Percentiles rank a stretch among this genome's conserved stretches.
These are phyloP conservation scores for Arxiozyma bovina DNA, from an alignment of 1,139 yeast genomes.

Conservation along the genomic window DNA sequence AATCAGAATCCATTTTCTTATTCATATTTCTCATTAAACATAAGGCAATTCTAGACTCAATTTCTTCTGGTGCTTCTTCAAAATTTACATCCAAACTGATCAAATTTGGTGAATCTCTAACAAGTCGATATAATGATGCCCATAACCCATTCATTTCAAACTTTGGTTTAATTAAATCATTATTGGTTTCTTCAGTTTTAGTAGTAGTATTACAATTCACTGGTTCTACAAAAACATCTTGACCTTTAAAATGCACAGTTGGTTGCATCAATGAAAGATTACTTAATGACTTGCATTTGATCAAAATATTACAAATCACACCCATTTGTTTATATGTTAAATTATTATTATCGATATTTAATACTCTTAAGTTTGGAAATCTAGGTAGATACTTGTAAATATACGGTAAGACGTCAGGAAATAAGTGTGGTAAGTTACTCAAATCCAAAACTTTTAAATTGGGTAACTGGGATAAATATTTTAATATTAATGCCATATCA, in stretches of 20 bases:
- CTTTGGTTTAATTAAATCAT: background rate
- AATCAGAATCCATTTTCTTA: constrained; percentile 40
- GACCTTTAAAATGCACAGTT: constrained; percentile 32
- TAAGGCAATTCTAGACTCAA: constrained; percentile 71
- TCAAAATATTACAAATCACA: constrained; percentile 61
- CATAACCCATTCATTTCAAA: constrained; percentile 35
- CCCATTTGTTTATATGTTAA: constrained; percentile 55
- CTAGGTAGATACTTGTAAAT: constrained; percentile 57
- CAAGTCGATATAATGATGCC: constrained; percentile 63
- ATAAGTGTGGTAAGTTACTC: constrained; percentile 61
- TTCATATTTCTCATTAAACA: constrained; percentile 83
- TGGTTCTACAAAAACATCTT: constrained; percentile 53
- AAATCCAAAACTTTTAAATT: constrained; percentile 66
- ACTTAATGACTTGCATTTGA: constrained; percentile 59
- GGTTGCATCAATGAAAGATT: constrained; percentile 57
- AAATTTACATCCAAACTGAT: constrained; percentile 68
- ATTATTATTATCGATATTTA: constrained; percentile 71
- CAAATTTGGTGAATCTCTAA: constrained; percentile 54
- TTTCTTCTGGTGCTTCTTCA: constrained; percentile 56
- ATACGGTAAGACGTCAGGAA: constrained; percentile 61
- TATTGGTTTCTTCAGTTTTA: background rate
- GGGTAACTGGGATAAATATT: constrained; percentile 45
- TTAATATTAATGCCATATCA: constrained; percentile 47
- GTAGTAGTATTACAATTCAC: background rate
- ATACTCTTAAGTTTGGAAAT: constrained; percentile 54